Base-by-base conservation (phyloP, 192 early-diverging fungal genomes). In the Backusella liffmaniae region DNA sequence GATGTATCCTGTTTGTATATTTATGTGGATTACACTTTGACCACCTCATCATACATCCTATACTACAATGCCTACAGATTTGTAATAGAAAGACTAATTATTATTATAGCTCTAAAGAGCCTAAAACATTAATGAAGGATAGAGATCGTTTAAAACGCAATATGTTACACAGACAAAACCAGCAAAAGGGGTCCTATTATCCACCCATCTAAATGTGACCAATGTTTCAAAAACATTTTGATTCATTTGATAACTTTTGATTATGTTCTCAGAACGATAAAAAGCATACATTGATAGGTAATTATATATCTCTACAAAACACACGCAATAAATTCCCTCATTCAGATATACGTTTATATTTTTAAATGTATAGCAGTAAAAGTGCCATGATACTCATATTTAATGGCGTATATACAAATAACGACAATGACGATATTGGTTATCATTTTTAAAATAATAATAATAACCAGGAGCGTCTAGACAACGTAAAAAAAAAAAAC, bases 121-220 rank as follows among this genome's bases (percentile, higher is more conserved):
- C 46, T 49, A 49, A 49, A 49, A 49, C 16, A 49, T n/a, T 18
- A 49, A n/a, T 6, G 46, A n/a, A 5, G n/a, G 46, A 62, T 23
- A 56, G 3, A 30, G 10, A 62, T 62, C 56, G 56, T 29, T 62
- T 26, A 62, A 62, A 62, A 62, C 21, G 3, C 21, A 26, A 29
- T 29, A 5, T 13, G 56, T 62, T 62, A 62, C 56, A 62, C 56
- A 29, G 21, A 62, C 12, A 62, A 62, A 62, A 62, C 3, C 56
- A 62, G 23, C 9, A 62, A 62, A 62, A 62, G 56, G 56, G 56
- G 56, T 62, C 56, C 23, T 62, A 62, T 62, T 62, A 62, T 62
- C 56, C 56, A 62, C 26, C 53, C 21, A 10, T 62, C 23, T 62
- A 62, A 62, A 29, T 62, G 56, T 62, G 56, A 62, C 56, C 56